Evolutionary conservation across 768 basidiomycete species (phyloP).

Genomic region (Baorangia bicolor): DNA sequence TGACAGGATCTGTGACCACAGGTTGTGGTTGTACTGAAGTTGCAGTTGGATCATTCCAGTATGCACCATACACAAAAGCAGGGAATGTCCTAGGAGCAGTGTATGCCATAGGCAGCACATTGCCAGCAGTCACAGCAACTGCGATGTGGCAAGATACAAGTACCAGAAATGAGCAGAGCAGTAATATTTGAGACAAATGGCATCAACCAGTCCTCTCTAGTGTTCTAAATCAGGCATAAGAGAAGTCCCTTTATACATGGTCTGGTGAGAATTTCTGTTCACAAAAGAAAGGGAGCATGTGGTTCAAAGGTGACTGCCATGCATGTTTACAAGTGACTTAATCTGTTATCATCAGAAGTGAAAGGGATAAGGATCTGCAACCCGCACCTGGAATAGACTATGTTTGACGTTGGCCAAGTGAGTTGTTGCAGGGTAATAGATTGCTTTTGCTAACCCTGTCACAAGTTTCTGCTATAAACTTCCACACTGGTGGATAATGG

Average conservation of each 20-base stretch:
- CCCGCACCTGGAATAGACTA: too few relatives aligned
- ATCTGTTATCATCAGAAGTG: too few relatives aligned
- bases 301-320: not conserved
- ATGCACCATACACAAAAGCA: conserved; percentile 54
- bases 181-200: not conserved
- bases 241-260: not conserved
- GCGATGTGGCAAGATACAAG: not conserved
- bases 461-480: too few relatives aligned
- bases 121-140: not conserved
- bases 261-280: not conserved
- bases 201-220: not conserved
- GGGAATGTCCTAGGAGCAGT: conserved; percentile 61
- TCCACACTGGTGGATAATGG: too few relatives aligned
- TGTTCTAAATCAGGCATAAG: not conserved
- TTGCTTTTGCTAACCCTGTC: too few relatives aligned
- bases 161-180: not conserved
- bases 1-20: conserved; percentile 64
- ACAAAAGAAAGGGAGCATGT: not conserved
- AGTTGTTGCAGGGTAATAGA: too few relatives aligned
- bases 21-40: conserved; percentile 70
- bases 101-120: conserved; percentile 37
- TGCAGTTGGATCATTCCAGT: conserved; percentile 69
- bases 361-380: too few relatives aligned
- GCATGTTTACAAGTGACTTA: conserved; percentile 9
- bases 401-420: too few relatives aligned